A percentile compares a stretch with the other conserved stretches of the same genome.
phyloP scores from a whole-genome alignment of 306 rosid species.

The Pachyrhizus erosus region DNA sequence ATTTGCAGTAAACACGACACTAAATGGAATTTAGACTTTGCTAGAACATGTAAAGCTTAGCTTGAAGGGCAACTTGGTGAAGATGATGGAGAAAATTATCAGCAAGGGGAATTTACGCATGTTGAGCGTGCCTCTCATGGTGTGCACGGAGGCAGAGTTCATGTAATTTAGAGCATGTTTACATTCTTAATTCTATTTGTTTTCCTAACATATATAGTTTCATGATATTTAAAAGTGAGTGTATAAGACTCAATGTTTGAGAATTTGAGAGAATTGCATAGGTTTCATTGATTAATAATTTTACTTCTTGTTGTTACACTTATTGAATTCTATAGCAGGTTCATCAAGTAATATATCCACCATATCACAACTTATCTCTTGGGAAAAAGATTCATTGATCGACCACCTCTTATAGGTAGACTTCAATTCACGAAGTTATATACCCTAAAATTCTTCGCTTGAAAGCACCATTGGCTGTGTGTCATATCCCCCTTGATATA shows the following conservation, averaged over 20 bases:
- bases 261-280: too few species aligned
- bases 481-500: neutral
- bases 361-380: too few species aligned
- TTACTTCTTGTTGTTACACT: neutral
- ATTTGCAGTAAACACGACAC: neutral
- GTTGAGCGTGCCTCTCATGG: neutral
- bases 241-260: too few species aligned
- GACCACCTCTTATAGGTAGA: neutral
- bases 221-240: too few species aligned
- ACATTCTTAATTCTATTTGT: neutral
- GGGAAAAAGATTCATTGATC: neutral
- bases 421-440: conserved; percentile 12
- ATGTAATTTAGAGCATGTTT: neutral
- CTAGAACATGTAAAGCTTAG: neutral
- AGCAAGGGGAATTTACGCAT: neutral
- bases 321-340: neutral
- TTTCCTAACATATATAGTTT: too few species aligned
- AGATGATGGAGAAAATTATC: too few species aligned
- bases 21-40: too few species aligned
- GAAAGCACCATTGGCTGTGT: neutral
- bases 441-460: neutral
- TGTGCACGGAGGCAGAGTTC: neutral
- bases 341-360: neutral
- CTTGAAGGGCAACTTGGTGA: too few species aligned
- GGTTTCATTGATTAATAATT: neutral